phyloP scores from a whole-genome alignment of 139 green algal species.

The Tetraselmis chui region DNA sequence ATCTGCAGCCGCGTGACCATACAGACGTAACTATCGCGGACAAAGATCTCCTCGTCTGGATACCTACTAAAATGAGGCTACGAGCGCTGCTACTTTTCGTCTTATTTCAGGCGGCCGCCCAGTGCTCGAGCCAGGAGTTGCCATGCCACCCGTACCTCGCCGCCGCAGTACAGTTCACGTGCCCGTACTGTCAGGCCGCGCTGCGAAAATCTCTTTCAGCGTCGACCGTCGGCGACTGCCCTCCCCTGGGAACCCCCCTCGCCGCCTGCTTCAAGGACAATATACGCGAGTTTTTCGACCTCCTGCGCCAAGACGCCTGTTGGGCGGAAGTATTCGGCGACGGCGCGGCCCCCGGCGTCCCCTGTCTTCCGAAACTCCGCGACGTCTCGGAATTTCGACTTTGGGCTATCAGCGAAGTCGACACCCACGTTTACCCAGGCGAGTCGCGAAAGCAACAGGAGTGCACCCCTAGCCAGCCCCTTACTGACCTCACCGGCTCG shows the following conservation, averaged over 20 bases:
- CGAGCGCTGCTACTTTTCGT: too few species aligned
- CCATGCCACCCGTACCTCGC: not conserved
- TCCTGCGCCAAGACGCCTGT: not conserved
- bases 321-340: not conserved
- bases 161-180: not conserved
- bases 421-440: not conserved
- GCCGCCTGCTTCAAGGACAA: not conserved
- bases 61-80: too few species aligned
- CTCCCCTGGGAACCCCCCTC: not conserved
- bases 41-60: too few species aligned
- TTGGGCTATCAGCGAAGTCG: not conserved
- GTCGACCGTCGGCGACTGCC: not conserved
- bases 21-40: too few species aligned
- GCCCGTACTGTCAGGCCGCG: not conserved
- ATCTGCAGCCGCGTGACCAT: too few species aligned
- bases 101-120: too few species aligned
- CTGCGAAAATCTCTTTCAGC: not conserved
- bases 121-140: too few species aligned
- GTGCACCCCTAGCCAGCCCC: too few species aligned
- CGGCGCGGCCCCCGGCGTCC: not conserved
- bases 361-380: not conserved
- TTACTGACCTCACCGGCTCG: too few species aligned
- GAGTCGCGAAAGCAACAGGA: not conserved
- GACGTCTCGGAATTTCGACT: not conserved
- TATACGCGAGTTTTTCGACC: not conserved